phyloP scores from a whole-genome alignment of 495 filamentous ascomycete genomes.

The Melanomma pulvis-pyrius region DNA sequence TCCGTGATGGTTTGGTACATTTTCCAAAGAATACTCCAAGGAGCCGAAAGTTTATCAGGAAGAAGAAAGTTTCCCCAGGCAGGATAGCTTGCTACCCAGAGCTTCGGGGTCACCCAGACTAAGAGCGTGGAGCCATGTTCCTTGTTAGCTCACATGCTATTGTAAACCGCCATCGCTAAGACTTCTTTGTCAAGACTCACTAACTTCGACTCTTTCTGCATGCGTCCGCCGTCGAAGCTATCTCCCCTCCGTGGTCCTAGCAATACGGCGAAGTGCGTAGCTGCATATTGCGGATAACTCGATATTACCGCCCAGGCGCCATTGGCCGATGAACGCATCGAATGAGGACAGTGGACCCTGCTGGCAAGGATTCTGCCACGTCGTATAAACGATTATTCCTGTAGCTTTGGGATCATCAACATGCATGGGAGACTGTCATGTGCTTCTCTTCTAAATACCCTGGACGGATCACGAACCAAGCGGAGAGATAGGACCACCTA shows the following conservation, averaged over 20 bases:
- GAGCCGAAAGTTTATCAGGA: not conserved
- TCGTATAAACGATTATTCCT: not conserved
- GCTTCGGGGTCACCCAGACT: constrained; percentile 2
- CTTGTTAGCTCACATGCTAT: not conserved
- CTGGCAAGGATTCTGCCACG: not conserved
- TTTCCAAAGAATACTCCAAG: not conserved
- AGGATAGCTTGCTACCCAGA: not conserved
- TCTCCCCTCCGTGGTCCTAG: not conserved
- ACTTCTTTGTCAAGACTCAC: not conserved
- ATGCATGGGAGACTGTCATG: not conserved
- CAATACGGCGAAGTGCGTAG: not conserved
- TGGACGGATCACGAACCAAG: not conserved
- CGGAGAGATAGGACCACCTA: not conserved
- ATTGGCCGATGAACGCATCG: not conserved
- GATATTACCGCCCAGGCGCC: not conserved
- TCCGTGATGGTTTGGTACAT: constrained; percentile 32
- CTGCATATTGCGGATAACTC: not conserved
- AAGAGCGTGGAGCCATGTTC: not conserved
- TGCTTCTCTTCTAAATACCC: not conserved
- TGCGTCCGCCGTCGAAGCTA: not conserved
- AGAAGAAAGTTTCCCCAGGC: not conserved
- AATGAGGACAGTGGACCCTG: not conserved
- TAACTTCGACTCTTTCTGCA: not conserved
- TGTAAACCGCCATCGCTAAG: not conserved
- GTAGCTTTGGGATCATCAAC: not conserved